A percentile compares a stretch with the other conserved stretches of the same genome.
Conservation (phyloP, 1,284 basidiomycete species). For the Stygiomarasmius scandens region DNA sequence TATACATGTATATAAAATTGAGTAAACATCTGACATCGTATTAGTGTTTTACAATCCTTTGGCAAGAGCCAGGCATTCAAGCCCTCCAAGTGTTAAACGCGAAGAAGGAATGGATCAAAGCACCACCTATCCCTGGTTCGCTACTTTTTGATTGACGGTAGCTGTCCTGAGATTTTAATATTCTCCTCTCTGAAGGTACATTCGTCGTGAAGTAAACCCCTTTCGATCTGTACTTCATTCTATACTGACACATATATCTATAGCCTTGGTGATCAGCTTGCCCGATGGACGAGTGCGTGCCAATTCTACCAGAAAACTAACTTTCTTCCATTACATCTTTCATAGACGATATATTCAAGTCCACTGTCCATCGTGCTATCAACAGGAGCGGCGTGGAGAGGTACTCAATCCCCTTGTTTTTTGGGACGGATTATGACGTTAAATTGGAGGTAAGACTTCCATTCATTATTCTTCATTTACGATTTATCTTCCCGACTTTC, state of each 20-base stretch:
- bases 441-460: constrained; percentile 50
- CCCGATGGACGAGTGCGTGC: constrained; percentile 73
- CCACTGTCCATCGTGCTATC: constrained; percentile 75
- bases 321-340: not conserved
- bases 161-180: constrained; percentile 15
- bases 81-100: constrained; percentile 74
- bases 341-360: constrained; percentile 77
- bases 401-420: constrained; percentile 73
- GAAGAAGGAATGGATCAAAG: constrained; percentile 65
- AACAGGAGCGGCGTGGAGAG: constrained; percentile 62
- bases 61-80: constrained; percentile 63
- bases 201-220: constrained; percentile 68
- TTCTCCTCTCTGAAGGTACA: constrained; percentile 8
- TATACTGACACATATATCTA: not conserved
- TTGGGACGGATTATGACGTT: constrained; percentile 68
- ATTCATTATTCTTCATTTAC: not conserved
- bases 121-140: constrained; percentile 56
- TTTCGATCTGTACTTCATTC: not conserved
- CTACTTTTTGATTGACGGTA: too few relatives aligned
- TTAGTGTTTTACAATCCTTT: constrained; percentile 77
- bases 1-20: too few relatives aligned
- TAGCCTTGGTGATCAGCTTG: constrained; percentile 77
- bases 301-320: not conserved
- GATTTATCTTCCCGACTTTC: constrained; percentile 8
- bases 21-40: not conserved